These are phyloP conservation scores for Haberlea rhodopensis DNA, from an alignment of 257 asterid genomes.

Conservation along the genomic window DNA sequence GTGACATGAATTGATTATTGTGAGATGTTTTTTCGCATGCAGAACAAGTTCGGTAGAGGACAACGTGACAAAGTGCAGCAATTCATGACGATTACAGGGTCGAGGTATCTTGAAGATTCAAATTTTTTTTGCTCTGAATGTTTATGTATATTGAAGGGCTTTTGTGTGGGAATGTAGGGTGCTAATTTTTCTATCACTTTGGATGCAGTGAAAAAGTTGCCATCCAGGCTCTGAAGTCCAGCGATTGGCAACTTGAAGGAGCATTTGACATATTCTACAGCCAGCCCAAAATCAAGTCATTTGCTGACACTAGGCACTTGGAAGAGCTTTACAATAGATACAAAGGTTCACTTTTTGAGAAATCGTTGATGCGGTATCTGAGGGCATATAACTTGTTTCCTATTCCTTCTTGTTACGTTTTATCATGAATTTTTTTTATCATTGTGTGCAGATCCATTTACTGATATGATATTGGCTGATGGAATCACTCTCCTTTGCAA, in stretches of 20 bases:
- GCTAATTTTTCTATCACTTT: conserved; percentile 5
- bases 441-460: conserved; percentile 47
- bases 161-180: conserved; percentile 5
- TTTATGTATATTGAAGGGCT: conserved; percentile 1
- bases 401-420: not conserved
- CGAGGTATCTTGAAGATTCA: conserved; percentile 47
- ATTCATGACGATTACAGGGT: conserved; percentile 84
- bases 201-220: conserved; percentile 81
- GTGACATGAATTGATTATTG: conserved; percentile 20
- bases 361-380: not conserved
- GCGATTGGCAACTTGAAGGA: conserved; percentile 98
- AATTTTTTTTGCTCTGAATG: not conserved
- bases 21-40: conserved; percentile 30
- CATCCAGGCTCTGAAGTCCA: conserved; percentile 77
- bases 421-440: conserved; percentile 23
- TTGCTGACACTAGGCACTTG: conserved; percentile 78
- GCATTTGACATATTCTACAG: conserved; percentile 93
- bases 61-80: conserved; percentile 96
- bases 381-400: no score
- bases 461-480: conserved; percentile 64
- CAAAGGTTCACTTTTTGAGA: conserved; percentile 49
- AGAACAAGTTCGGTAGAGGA: conserved; percentile 94
- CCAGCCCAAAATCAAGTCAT: conserved; percentile 71
- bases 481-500: conserved; percentile 59
- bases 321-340: conserved; percentile 95